These are phyloP conservation scores for Teratosphaeria gauchensis DNA, from an alignment of 2,329 filamentous ascomycete genomes.

Conservation along the genomic window DNA sequence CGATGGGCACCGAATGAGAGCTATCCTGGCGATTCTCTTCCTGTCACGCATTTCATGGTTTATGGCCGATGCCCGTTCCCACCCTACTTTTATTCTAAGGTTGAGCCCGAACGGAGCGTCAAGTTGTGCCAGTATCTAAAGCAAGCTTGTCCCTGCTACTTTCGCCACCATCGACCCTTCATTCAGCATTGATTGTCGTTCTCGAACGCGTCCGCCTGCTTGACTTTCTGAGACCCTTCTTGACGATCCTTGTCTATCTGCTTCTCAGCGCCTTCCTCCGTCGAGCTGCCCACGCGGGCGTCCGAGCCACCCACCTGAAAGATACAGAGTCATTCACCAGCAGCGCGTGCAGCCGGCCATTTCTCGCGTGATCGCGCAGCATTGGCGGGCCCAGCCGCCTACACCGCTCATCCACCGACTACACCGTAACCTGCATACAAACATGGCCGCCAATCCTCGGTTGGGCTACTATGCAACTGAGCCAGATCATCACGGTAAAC, in stretches of 20 bases:
- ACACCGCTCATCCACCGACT: conserved; percentile 15
- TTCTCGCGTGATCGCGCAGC: conserved; percentile 10
- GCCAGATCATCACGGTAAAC: conserved; percentile 13
- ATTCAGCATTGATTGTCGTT: conserved; percentile 22
- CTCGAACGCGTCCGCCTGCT: conserved; percentile 3
- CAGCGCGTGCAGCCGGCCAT: conserved; percentile 1
- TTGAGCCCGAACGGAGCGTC: conserved; percentile 3
- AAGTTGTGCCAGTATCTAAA: conserved; percentile 12
- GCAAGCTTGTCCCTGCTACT: conserved; percentile 23
- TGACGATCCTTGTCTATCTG: conserved; percentile 2
- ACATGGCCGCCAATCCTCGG: conserved; percentile 17
- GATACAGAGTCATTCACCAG: conserved; percentile 7
- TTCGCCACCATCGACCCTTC: conserved; percentile 14
- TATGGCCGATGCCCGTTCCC: neutral
- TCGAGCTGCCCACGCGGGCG: conserved; percentile 4
- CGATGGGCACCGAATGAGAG: conserved; percentile 13
- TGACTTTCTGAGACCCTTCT: neutral
- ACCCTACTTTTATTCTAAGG: conserved; percentile 1
- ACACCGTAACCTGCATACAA: conserved; percentile 16
- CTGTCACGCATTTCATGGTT: conserved; percentile 3
- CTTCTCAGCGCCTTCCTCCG: conserved; percentile 3
- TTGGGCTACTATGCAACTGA: conserved; percentile 16
- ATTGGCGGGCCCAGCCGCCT: conserved; percentile 14
- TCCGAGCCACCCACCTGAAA: neutral
- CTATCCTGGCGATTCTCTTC: conserved; percentile 3